A percentile compares a stretch with the other conserved stretches of the same genome.
phyloP scores from a whole-genome alignment of 495 filamentous ascomycete genomes.

The Saxispiralis lemnorum region DNA sequence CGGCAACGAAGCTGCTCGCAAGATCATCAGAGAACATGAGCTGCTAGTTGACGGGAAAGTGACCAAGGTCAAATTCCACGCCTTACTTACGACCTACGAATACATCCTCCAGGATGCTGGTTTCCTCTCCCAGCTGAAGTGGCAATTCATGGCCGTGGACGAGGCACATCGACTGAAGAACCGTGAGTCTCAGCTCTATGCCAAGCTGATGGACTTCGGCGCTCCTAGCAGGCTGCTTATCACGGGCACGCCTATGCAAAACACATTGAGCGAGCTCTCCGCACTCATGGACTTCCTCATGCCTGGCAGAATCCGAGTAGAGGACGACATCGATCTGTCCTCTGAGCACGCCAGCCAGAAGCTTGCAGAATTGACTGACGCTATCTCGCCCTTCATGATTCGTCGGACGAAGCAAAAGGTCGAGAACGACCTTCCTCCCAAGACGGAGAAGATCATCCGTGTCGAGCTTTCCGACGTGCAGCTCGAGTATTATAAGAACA shows the following conservation, averaged over 20 bases:
- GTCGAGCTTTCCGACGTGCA: conserved; percentile 92
- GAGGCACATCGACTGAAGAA: conserved; percentile 97
- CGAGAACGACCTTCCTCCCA: conserved; percentile 84
- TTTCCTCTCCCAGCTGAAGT: conserved; percentile 73
- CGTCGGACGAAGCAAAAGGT: conserved; percentile 95
- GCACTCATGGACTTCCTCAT: conserved; percentile 91
- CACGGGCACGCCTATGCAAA: conserved; percentile 93
- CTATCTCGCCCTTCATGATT: conserved; percentile 79
- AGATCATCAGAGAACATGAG: conserved; percentile 73
- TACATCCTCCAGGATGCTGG: conserved; percentile 67
- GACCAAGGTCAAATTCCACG: conserved; percentile 81
- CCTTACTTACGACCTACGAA: conserved; percentile 88
- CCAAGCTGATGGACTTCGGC: conserved; percentile 66
- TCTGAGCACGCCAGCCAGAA: conserved; percentile 51
- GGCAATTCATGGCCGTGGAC: conserved; percentile 92
- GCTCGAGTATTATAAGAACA: conserved; percentile 96
- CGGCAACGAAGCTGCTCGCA: conserved; percentile 64
- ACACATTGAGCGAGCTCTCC: conserved; percentile 79
- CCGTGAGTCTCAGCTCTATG: conserved; percentile 77
- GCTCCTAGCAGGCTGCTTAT: conserved; percentile 77
- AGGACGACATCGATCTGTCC: conserved; percentile 70
- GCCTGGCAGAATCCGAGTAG: conserved; percentile 69
- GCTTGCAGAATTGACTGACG: conserved; percentile 49
- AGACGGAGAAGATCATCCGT: conserved; percentile 96
- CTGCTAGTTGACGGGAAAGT: conserved; percentile 67